Percentiles rank a stretch among this genome's conserved stretches.
These are phyloP conservation scores for Adansonia madagascariensis DNA, from an alignment of 441 rosid genomes.

Conservation along the genomic window DNA sequence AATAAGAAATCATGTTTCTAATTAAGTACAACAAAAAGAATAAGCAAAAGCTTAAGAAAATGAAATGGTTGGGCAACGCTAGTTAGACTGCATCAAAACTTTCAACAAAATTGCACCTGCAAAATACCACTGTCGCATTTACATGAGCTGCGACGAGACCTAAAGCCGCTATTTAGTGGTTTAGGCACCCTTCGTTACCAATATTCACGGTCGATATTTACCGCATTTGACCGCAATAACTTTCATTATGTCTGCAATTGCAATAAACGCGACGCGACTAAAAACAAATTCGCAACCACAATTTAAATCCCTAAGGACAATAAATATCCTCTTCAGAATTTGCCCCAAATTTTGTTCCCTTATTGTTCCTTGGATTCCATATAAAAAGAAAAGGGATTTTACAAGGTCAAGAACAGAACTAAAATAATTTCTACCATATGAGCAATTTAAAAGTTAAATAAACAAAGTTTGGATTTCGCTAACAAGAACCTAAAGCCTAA, in stretches of 20 bases:
- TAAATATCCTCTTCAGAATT: not conserved
- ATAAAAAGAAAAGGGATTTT: not conserved
- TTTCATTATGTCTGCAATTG: no score
- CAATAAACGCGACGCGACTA: no score
- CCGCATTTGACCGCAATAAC: no score
- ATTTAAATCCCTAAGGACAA: not conserved
- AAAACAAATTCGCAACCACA: no score
- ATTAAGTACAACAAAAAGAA: not conserved
- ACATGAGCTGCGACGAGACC: no score
- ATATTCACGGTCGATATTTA: no score
- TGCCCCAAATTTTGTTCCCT: not conserved
- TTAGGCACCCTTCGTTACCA: no score
- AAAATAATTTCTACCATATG: not conserved
- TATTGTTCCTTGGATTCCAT: not conserved
- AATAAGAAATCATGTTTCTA: conserved; percentile 17
- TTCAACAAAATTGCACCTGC: not conserved
- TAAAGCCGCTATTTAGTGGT: no score
- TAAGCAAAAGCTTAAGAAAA: conserved; percentile 3
- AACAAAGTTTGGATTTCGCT: not conserved
- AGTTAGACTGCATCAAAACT: not conserved
- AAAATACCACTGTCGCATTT: no score
- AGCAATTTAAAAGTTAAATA: not conserved
- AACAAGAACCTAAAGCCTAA: not conserved
- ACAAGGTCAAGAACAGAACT: not conserved
- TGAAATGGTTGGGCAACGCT: not conserved